These are phyloP conservation scores for Sclerotinia sclerotiorum DNA, from an alignment of 2,329 filamentous ascomycete species.

Conservation along the genomic window DNA sequence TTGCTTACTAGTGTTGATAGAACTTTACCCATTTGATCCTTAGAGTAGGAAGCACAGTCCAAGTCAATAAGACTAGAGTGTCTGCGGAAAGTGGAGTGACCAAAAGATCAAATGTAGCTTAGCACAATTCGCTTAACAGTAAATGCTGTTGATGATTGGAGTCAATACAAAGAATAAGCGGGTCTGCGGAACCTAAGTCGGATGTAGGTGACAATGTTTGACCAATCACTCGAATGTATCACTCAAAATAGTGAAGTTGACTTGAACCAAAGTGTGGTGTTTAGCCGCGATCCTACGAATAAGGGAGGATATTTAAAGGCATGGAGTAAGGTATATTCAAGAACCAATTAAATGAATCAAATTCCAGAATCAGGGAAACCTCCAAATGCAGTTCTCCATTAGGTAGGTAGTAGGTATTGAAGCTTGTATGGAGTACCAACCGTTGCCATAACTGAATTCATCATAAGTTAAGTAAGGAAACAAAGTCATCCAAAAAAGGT, in stretches of 20 bases:
- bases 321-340: not conserved
- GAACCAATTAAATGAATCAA: not conserved
- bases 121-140: not conserved
- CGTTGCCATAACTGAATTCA: not conserved
- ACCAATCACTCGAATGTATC: not conserved
- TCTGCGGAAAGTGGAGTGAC: not conserved
- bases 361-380: not conserved
- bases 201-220: not conserved
- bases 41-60: not conserved
- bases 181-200: rapidly evolving
- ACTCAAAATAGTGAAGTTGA: too few species aligned
- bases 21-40: not conserved
- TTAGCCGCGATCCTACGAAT: not conserved
- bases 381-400: not conserved
- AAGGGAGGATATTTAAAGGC: not conserved
- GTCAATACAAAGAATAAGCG: not conserved
- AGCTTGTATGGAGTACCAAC: not conserved
- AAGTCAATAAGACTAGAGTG: not conserved
- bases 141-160: too few species aligned
- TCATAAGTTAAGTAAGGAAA: not conserved
- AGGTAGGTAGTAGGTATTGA: too few species aligned
- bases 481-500: not conserved
- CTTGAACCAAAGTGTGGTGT: not conserved
- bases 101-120: not conserved
- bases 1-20: slow-evolving; percentile 2